Conservation (phyloP, 306 rosid species). For the Morella rubra region DNA sequence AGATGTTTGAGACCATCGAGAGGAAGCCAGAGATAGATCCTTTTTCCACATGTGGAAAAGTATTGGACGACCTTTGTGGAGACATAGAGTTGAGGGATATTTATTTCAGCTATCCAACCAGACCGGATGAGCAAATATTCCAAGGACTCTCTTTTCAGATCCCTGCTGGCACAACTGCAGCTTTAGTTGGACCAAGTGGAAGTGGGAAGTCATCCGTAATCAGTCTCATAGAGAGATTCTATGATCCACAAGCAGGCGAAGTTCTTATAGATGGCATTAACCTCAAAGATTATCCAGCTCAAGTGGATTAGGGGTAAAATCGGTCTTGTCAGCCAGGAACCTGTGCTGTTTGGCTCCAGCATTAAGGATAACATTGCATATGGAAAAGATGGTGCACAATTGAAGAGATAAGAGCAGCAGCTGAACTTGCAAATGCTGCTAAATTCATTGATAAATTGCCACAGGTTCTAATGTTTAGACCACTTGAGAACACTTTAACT, state of each 20-base stretch:
- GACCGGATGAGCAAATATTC: conserved; percentile 76
- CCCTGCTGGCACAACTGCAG: conserved; percentile 69
- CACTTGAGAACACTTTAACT: not conserved
- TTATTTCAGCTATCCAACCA: conserved; percentile 77
- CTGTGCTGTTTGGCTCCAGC: conserved; percentile 77
- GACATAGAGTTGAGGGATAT: conserved; percentile 69
- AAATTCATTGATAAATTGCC: conserved; percentile 85
- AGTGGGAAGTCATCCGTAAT: conserved; percentile 88
- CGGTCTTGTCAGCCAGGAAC: conserved; percentile 95
- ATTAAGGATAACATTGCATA: conserved; percentile 83
- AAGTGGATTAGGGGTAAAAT: conserved; percentile 85
- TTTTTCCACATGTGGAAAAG: conserved; percentile 58
- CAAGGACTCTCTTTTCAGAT: conserved; percentile 63
- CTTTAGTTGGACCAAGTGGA: conserved; percentile 91
- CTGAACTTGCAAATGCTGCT: conserved; percentile 89
- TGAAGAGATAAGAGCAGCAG: conserved; percentile 69
- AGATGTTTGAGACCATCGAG: conserved; percentile 78
- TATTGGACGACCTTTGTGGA: conserved; percentile 63
- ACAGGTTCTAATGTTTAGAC: conserved; percentile 46
- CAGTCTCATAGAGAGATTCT: conserved; percentile 85
- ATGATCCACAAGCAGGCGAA: conserved; percentile 78
- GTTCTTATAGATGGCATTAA: conserved; percentile 71
- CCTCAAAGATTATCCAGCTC: conserved; percentile 78
- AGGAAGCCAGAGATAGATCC: conserved; percentile 82
- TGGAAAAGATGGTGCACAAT: conserved; percentile 84